Evolutionary conservation across 2,329 filamentous ascomycete genomes (phyloP).

Genomic region (Phyllosticta capitalensis): DNA sequence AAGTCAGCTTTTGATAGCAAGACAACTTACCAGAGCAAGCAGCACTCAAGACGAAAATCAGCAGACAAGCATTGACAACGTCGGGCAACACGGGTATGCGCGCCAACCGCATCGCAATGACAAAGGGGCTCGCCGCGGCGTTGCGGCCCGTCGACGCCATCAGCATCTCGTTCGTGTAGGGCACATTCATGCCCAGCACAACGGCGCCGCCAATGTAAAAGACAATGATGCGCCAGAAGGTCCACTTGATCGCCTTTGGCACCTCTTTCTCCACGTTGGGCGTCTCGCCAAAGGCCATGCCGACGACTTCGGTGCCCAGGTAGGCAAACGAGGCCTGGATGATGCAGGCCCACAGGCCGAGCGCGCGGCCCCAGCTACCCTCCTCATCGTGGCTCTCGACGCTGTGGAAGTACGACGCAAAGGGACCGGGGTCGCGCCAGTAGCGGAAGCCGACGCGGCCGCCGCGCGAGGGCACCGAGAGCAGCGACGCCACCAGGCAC

Average conservation of each 20-base stretch:
- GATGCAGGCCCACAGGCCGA: slow-evolving; percentile 39
- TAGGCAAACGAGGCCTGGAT: slow-evolving; percentile 61
- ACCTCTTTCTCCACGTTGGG: slow-evolving; percentile 55
- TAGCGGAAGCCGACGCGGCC: slow-evolving; percentile 52
- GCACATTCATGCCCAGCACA: slow-evolving; percentile 48
- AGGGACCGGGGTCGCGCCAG: slow-evolving; percentile 43
- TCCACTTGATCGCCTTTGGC: slow-evolving; percentile 43
- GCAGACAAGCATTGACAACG: slow-evolving; percentile 13
- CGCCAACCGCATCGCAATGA: slow-evolving; percentile 36
- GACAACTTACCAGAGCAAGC: slow-evolving; percentile 5
- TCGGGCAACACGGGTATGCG: slow-evolving; percentile 34
- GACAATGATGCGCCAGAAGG: slow-evolving; percentile 36
- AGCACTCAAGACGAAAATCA: slow-evolving; percentile 12
- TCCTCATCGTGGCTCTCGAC: slow-evolving; percentile 24
- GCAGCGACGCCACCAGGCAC: slow-evolving; percentile 16
- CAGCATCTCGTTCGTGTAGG: slow-evolving; percentile 41
- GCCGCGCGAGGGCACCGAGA: slow-evolving; percentile 45
- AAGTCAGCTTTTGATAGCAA: slow-evolving; percentile 48
- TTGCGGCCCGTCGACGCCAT: slow-evolving; percentile 30
- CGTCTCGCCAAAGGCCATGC: slow-evolving; percentile 49
- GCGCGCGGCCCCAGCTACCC: slow-evolving; percentile 26
- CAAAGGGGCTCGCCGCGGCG: slow-evolving; percentile 49
- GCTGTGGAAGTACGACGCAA: slow-evolving; percentile 44
- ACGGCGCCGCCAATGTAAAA: slow-evolving; percentile 39
- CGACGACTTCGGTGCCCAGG: slow-evolving; percentile 49